phyloP scores from a whole-genome alignment of 2,329 filamentous ascomycete species.

The Alternaria sp. region DNA sequence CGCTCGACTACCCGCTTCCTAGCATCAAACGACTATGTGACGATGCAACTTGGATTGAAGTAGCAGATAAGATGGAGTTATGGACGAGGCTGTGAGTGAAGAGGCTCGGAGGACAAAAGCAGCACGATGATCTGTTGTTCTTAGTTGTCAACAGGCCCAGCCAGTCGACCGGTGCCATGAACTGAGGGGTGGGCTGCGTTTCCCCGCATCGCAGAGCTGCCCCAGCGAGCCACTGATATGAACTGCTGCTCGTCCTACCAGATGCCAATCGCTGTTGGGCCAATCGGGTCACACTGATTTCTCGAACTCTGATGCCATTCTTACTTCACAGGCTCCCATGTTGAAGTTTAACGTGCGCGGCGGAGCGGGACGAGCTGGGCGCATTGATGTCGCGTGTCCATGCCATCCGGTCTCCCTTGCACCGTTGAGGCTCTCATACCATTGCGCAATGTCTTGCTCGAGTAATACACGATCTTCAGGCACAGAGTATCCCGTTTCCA shows the following conservation, averaged over 20 bases:
- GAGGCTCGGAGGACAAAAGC: conserved; percentile 6
- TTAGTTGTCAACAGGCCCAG: conserved; percentile 14
- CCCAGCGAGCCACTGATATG: conserved; percentile 22
- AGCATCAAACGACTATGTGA: conserved; percentile 4
- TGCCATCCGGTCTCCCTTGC: not conserved
- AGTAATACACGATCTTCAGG: conserved; percentile 14
- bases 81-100: conserved; percentile 3
- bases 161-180: conserved; percentile 26
- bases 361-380: conserved; percentile 3
- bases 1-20: conserved; percentile 1
- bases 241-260: conserved; percentile 9
- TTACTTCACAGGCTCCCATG: conserved; percentile 1
- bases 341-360: not conserved
- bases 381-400: conserved; percentile 12
- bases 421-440: not conserved
- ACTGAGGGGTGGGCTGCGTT: conserved; percentile 31
- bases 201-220: conserved; percentile 34
- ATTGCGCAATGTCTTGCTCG: not conserved
- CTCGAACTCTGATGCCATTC: conserved; percentile 11
- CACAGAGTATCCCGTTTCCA: conserved; percentile 11
- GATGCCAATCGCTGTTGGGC: conserved; percentile 10
- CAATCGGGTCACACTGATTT: conserved; percentile 24
- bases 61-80: conserved; percentile 14
- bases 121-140: conserved; percentile 2
- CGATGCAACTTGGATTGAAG: not conserved